A percentile compares a stretch with the other conserved stretches of the same genome.
Conservation (phyloP, 2,329 filamentous ascomycete genomes). For the Coleophoma eucalyptorum region DNA sequence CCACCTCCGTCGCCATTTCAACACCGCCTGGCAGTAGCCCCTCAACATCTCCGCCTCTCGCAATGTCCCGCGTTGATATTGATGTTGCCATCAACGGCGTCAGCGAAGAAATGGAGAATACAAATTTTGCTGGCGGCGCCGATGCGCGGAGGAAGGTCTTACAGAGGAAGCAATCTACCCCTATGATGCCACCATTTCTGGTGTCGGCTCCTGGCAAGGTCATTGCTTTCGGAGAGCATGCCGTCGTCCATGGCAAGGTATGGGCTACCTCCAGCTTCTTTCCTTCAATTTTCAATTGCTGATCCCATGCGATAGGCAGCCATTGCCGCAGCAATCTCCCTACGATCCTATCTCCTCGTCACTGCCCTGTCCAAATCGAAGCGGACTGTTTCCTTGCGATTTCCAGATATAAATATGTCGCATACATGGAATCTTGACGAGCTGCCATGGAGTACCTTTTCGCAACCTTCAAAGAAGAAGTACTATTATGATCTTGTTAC, state of each 20-base stretch:
- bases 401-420: conserved; percentile 83
- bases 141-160: conserved; percentile 7
- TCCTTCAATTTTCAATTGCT: background rate
- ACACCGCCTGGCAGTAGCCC: conserved; percentile 19
- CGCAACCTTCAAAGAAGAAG: conserved; percentile 81
- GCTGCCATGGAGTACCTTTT: conserved; percentile 82
- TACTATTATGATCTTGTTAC: conserved; percentile 90
- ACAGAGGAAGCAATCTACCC: conserved; percentile 56
- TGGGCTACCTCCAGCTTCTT: conserved; percentile 7
- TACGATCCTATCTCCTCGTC: conserved; percentile 94
- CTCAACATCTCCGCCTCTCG: conserved; percentile 11
- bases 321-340: conserved; percentile 90
- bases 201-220: conserved; percentile 97
- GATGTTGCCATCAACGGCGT: conserved; percentile 8
- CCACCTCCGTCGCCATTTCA: conserved; percentile 12
- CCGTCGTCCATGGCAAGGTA: conserved; percentile 95
- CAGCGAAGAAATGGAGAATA: conserved; percentile 9
- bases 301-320: conserved; percentile 55
- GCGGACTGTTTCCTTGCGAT: conserved; percentile 81
- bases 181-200: conserved; percentile 88
- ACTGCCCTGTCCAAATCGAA: conserved; percentile 91
- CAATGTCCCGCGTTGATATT: conserved; percentile 11
- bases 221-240: conserved; percentile 96
- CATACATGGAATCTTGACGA: conserved; percentile 95
- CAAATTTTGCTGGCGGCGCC: conserved; percentile 16